Base-by-base conservation (phyloP, 2,329 filamentous ascomycete species). In the Fusarium nanum region DNA sequence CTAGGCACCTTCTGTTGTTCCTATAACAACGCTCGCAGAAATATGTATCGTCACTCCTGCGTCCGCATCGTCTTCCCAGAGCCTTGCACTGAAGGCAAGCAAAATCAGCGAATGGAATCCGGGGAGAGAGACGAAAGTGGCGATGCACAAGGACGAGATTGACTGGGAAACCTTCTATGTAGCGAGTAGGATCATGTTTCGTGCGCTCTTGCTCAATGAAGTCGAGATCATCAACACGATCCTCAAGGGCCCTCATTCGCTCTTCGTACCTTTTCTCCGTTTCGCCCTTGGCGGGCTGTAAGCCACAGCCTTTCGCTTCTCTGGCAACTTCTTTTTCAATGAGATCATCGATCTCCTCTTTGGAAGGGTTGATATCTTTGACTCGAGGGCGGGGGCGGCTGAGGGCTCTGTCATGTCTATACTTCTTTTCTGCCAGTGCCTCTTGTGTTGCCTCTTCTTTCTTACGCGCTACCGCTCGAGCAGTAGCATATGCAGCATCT, bases 121-220 rank as follows among this genome's bases (percentile, higher is more conserved):
- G 37, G 7, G 34, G 37, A 28, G 25, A 53, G 14, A 70, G 69
- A 22, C 45, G 30, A 40, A 78, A 47, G 34, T 64, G 42, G 8
- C 66, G 74, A 30, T 69, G 64, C 7, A 64, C 47, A 2, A 57
- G 20, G 6, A 68, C 28, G 6, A 72, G 48, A 34, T 74, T 73
- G 34, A 62, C 64, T 0, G 78, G 77, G 5, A 73, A 57, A 3
- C 78, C 77, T 8, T 79, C 75, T 7, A 78, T 44, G 49, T 79
- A 79, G n/a, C 59, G 62, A 28, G 65, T 58, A 42, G 69, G 59
- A 11, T 34, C 56, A 23, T 28, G 18, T 1, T 68, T 54, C 27
- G 54, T 57, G n/a, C 62, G 67, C 13, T 11, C 10, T 37, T 48
- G 44, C 16, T 66, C 46, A n/a, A 60, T 11, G 18, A 18, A 20